phyloP scores from a whole-genome alignment of 1,284 basidiomycete species.

The Moesziomyces sp. region DNA sequence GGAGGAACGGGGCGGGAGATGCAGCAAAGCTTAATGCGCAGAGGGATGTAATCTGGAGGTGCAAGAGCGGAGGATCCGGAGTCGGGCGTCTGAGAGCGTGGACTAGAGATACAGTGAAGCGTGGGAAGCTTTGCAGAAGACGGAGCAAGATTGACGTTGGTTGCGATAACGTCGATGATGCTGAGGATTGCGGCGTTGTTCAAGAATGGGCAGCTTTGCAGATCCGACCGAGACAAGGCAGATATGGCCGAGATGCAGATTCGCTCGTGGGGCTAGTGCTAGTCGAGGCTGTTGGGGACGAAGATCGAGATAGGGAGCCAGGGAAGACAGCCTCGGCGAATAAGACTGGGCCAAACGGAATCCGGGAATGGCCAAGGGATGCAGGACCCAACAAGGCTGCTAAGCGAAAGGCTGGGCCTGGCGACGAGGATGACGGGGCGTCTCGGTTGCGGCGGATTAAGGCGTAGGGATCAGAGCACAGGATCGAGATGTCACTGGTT shows the following conservation, averaged over 20 bases:
- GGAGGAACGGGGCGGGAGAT: neutral
- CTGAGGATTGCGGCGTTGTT: neutral
- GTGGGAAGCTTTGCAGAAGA: neutral
- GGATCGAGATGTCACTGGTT: neutral
- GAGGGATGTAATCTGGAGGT: neutral
- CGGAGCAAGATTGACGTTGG: neutral
- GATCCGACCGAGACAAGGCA: constrained; percentile 4
- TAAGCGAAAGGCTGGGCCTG: constrained; percentile 14
- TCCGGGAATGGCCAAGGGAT: neutral
- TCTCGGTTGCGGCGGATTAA: neutral
- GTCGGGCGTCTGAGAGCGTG: neutral
- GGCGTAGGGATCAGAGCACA: neutral
- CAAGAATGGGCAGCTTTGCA: constrained; percentile 1
- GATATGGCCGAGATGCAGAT: constrained; percentile 8
- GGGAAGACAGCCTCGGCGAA: neutral
- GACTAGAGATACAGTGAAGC: neutral
- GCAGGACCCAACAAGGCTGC: neutral
- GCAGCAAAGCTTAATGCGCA: neutral
- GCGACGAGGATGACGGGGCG: constrained; percentile 6
- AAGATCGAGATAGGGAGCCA: neutral
- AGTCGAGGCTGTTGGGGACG: neutral
- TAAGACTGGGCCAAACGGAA: neutral
- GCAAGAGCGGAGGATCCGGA: neutral
- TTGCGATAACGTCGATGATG: neutral
- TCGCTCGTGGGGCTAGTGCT: neutral